Conservation (phyloP, 768 basidiomycete genomes). For the Leccinum incarnatum region DNA sequence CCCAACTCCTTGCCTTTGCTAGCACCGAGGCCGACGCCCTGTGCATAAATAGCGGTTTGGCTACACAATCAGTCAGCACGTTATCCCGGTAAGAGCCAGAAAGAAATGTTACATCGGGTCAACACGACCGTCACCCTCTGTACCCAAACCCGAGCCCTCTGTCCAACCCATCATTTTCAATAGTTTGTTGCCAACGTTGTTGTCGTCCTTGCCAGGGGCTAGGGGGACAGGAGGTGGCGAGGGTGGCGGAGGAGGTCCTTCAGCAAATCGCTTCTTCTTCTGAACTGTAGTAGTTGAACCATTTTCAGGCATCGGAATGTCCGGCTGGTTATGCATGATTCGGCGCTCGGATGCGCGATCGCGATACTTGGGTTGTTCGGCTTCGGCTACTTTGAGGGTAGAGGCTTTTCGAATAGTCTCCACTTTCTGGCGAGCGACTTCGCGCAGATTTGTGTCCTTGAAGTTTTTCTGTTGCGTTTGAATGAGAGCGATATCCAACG, state of each 20-base stretch:
- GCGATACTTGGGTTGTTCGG: conserved; percentile 79
- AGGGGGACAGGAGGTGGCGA: conserved; percentile 60
- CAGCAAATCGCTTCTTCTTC: conserved; percentile 45
- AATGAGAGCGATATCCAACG: conserved; percentile 2
- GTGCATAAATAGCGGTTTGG: conserved; percentile 80
- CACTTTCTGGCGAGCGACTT: conserved; percentile 70
- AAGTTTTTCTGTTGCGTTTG: conserved; percentile 70
- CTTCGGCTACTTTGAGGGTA: conserved; percentile 26
- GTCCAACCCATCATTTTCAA: conserved; percentile 99
- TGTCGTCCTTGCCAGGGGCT: conserved; percentile 76
- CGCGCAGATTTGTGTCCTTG: conserved; percentile 67
- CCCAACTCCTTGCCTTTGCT: conserved; percentile 83
- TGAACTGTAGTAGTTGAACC: conserved; percentile 22
- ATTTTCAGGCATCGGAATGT: conserved; percentile 65
- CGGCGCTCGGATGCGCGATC: conserved; percentile 94
- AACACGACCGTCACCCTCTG: conserved; percentile 76
- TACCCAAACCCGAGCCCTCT: conserved; percentile 84
- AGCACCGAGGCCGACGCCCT: conserved; percentile 89
- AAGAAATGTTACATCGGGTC: conserved; percentile 68
- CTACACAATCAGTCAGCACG: conserved; percentile 37
- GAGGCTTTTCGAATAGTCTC: conserved; percentile 40
- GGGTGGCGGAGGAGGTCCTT: conserved; percentile 60
- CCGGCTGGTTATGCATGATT: conserved; percentile 88
- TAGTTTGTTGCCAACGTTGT: conserved; percentile 88
- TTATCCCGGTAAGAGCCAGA: neutral